Evolutionary conservation across 78 protist species (phyloP).

Genomic region (Dictyostelium discoideum): dicty_2.7 NC_007089.4:1071001-1071500

Average conservation of each 20-base stretch:
- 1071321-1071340: not conserved
- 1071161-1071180: not conserved
- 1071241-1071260: too few species aligned
- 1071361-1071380: not conserved
- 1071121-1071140: too few species aligned
- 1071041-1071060: too few species aligned
- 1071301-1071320: not conserved
- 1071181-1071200: not conserved
- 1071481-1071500: slow-evolving; percentile 1
- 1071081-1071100: too few species aligned
- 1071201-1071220: not conserved
- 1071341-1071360: not conserved
- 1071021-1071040: too few species aligned
- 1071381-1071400: slow-evolving; percentile 1
- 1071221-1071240: not conserved
- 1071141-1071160: not conserved
- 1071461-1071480: not conserved
- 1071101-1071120: too few species aligned
- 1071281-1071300: too few species aligned
- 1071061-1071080: too few species aligned
- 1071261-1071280: too few species aligned
- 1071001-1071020: too few species aligned
- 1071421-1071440: slow-evolving; percentile 15
- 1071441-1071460: not conserved
- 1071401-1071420: not conserved